phyloP scores from a whole-genome alignment of 2,329 filamentous ascomycete species.

The Leptographium galeiforme region DNA sequence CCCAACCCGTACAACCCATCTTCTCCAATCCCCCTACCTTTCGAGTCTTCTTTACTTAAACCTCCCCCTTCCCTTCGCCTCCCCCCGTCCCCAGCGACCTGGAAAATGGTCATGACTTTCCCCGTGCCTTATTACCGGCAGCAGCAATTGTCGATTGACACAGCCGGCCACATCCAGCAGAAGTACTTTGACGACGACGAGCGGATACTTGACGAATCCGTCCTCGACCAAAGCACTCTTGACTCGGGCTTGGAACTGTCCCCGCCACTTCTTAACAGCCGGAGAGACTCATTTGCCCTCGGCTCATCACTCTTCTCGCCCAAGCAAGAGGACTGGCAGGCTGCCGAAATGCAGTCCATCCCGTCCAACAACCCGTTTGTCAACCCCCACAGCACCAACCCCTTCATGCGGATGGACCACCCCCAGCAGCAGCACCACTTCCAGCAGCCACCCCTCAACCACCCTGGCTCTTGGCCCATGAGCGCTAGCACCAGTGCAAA shows the following conservation, averaged over 20 bases:
- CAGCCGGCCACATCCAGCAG: slow-evolving; percentile 26
- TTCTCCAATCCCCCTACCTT: not conserved
- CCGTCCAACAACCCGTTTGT: slow-evolving; percentile 50
- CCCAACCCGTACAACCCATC: not conserved
- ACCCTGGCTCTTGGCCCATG: slow-evolving; percentile 44
- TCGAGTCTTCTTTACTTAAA: not conserved
- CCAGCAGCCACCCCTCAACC: slow-evolving; percentile 23
- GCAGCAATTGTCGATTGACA: slow-evolving; percentile 38
- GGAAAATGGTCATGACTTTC: slow-evolving; percentile 37
- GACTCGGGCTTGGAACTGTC: slow-evolving; percentile 52
- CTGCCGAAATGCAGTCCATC: slow-evolving; percentile 50
- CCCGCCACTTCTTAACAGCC: slow-evolving; percentile 47
- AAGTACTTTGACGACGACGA: slow-evolving; percentile 48
- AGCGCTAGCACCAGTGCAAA: slow-evolving; percentile 25
- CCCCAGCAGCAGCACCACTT: slow-evolving; percentile 22
- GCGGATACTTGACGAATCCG: slow-evolving; percentile 46
- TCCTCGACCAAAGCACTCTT: slow-evolving; percentile 44
- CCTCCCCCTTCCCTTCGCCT: not conserved
- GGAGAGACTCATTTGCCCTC: slow-evolving; percentile 50
- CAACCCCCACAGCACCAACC: slow-evolving; percentile 36
- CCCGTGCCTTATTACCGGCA: slow-evolving; percentile 37
- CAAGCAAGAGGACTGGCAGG: slow-evolving; percentile 51
- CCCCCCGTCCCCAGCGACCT: not conserved
- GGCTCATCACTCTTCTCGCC: slow-evolving; percentile 47
- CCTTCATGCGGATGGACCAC: slow-evolving; percentile 52